A percentile compares a stretch with the other conserved stretches of the same genome.
These are phyloP conservation scores for Alternaria metachromatica DNA, from an alignment of 2,329 filamentous ascomycete species.

Conservation along the genomic window DNA sequence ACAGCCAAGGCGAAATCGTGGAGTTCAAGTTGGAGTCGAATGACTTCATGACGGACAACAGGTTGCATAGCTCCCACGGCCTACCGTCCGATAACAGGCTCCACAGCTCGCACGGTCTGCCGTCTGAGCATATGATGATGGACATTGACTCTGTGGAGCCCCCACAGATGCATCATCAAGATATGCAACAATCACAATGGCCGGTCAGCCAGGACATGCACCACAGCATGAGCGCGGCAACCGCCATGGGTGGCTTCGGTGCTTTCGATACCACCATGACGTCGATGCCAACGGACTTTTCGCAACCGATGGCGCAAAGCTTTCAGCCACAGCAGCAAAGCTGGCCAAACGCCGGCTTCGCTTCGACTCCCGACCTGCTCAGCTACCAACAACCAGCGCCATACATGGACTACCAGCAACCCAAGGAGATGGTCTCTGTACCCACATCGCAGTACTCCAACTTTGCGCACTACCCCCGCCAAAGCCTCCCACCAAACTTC, in stretches of 20 bases:
- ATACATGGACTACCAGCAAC: slow-evolving; percentile 41
- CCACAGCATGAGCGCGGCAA: slow-evolving; percentile 33
- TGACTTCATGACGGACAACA: slow-evolving; percentile 37
- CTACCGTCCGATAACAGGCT: slow-evolving; percentile 35
- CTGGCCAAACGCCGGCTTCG: slow-evolving; percentile 46
- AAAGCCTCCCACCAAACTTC: slow-evolving; percentile 47
- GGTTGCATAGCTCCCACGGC: slow-evolving; percentile 40
- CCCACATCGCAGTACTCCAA: slow-evolving; percentile 45
- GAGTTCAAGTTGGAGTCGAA: slow-evolving; percentile 45
- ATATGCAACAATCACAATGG: slow-evolving; percentile 40
- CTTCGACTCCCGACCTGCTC: slow-evolving; percentile 43
- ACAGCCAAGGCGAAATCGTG: slow-evolving; percentile 40
- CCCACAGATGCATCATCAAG: slow-evolving; percentile 40
- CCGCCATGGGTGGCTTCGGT: slow-evolving; percentile 37
- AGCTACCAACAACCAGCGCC: slow-evolving; percentile 39
- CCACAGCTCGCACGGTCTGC: slow-evolving; percentile 39
- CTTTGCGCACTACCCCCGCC: slow-evolving; percentile 43
- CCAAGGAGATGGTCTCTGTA: slow-evolving; percentile 42
- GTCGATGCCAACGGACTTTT: slow-evolving; percentile 40
- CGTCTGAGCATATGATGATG: slow-evolving; percentile 44
- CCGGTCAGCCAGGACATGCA: slow-evolving; percentile 45
- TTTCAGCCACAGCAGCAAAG: slow-evolving; percentile 38
- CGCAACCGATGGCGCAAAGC: slow-evolving; percentile 40
- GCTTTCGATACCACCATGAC: slow-evolving; percentile 40
- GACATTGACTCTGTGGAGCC: slow-evolving; percentile 45